Conservation (phyloP, 1,284 basidiomycete genomes). For the Rhodotorula glutinis region DNA sequence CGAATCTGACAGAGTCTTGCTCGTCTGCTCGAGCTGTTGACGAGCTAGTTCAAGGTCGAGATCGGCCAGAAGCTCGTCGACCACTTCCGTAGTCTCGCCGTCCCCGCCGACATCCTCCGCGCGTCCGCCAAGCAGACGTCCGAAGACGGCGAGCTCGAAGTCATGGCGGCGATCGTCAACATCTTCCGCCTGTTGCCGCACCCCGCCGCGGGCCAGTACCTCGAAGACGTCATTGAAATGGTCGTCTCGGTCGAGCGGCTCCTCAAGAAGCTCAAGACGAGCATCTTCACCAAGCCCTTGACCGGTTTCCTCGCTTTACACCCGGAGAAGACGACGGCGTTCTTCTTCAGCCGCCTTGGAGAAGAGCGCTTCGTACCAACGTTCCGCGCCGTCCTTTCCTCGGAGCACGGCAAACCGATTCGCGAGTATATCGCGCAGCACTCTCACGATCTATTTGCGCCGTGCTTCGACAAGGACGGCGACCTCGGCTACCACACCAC, state of each 20-base stretch:
- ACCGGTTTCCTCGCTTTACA: constrained; percentile 90
- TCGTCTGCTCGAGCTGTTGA: constrained; percentile 87
- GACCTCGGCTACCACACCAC: constrained; percentile 40
- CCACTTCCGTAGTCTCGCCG: constrained; percentile 87
- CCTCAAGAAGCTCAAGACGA: constrained; percentile 82
- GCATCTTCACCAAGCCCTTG: constrained; percentile 90
- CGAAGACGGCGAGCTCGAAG: constrained; percentile 83
- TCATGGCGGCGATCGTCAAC: constrained; percentile 89
- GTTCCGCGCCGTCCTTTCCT: constrained; percentile 55
- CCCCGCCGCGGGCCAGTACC: constrained; percentile 86
- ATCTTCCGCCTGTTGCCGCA: constrained; percentile 92
- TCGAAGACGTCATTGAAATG: constrained; percentile 77
- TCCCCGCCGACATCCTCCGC: constrained; percentile 72
- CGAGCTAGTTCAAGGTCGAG: constrained; percentile 99
- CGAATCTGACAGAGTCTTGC: constrained; percentile 92
- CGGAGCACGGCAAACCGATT: constrained; percentile 70
- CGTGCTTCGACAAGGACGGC: constrained; percentile 35
- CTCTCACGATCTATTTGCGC: constrained; percentile 60
- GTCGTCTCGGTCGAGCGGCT: constrained; percentile 92
- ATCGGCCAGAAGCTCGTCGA: constrained; percentile 96
- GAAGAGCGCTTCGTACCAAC: constrained; percentile 39
- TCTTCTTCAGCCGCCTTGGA: constrained; percentile 73
- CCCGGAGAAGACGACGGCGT: constrained; percentile 75
- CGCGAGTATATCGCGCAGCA: constrained; percentile 68
- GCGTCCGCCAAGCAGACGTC: constrained; percentile 73